Evolutionary conservation across 2,329 filamentous ascomycete species (phyloP), one percentile per base, ranked within the genome.

Genomic region (Alternaria postmessia): DNA sequence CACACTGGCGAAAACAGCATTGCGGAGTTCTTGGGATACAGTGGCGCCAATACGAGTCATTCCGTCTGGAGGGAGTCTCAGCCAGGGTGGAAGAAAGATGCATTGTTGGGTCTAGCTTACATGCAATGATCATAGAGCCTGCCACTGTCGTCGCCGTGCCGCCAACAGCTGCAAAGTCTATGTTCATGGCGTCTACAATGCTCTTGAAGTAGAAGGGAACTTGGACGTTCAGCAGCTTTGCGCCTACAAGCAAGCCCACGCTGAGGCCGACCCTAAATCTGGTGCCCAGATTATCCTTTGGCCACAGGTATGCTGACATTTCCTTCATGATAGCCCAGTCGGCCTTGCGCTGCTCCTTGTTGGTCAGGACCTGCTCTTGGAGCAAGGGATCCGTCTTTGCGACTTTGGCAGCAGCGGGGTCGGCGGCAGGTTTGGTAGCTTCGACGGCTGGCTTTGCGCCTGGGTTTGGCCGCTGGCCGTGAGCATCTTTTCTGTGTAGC

Each of bases 271-370:
- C 95, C 64, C 95, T 89, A 64, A 94, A 81, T 76, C 96, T 92
- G 4, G 93, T 96, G 56, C 89, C 89, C 72, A 91, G 79, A 74
- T 91, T 92, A 78, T 94, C 89, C 82, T 95, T 96, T 22, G 95
- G 95, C 95, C 95, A 99, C 22, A 99, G 83, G 79, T 99, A 99
- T 63, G 89, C 89, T 61, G 91, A 89, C 94, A 99, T 98, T 78
- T 99, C 94, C 81, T 91, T 96, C 85, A 99, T 95, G 68, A 99
- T 99, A 48, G 94, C 94, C 94, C 94, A 97, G 75, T 99, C 95
- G 8, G 94, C 94, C 81, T 94, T 96, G 70, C 95, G 88, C 84
- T 99, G 96, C 80, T 97, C 92, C 71, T 94, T 89, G 20, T 88
- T 89, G 51, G 88, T 88, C 74, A 87, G 75, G 1, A 87, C 89